These are phyloP conservation scores for Metschnikowia arizonensis DNA, from an alignment of 805 yeast genomes.

Conservation along the genomic window DNA sequence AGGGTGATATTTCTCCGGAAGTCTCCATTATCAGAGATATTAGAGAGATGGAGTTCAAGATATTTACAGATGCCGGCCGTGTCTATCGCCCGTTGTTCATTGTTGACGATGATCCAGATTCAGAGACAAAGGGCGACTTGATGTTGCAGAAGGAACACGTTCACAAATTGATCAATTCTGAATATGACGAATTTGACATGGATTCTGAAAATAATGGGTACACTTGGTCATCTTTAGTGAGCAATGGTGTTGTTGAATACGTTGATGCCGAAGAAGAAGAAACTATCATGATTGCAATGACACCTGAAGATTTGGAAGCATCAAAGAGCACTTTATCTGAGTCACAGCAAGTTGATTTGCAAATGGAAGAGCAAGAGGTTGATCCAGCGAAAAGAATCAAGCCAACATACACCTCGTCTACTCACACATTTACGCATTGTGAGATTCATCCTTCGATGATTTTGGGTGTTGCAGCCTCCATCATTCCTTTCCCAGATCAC, in stretches of 20 bases:
- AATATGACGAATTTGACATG: slow-evolving; percentile 58
- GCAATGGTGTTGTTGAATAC: slow-evolving; percentile 88
- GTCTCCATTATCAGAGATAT: slow-evolving; percentile 96
- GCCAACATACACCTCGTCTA: slow-evolving; percentile 48
- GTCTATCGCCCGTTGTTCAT: slow-evolving; percentile 94
- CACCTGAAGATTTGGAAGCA: slow-evolving; percentile 91
- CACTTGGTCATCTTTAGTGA: slow-evolving; percentile 82
- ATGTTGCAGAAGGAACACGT: slow-evolving; percentile 83
- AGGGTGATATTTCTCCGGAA: slow-evolving; percentile 93
- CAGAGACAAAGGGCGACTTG: slow-evolving; percentile 69
- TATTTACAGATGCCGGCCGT: slow-evolving; percentile 97
- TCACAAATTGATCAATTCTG: slow-evolving; percentile 57
- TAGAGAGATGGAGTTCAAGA: slow-evolving; percentile 92
- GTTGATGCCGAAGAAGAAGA: slow-evolving; percentile 99
- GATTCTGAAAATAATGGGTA: slow-evolving; percentile 48
- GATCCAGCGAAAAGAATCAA: slow-evolving; percentile 87
- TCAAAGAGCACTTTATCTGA: slow-evolving; percentile 41
- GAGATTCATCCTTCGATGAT: slow-evolving; percentile 99
- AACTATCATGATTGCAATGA: slow-evolving; percentile 97
- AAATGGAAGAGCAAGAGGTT: slow-evolving; percentile 42
- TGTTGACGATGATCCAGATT: slow-evolving; percentile 78
- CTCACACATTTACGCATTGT: slow-evolving; percentile 93
- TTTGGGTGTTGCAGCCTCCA: slow-evolving; percentile 96
- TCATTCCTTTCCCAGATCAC: slow-evolving; percentile 99
- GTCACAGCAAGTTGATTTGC: slow-evolving; percentile 41